Conservation (phyloP, 495 filamentous ascomycete species). For the Penicillium bovifimosum region DNA sequence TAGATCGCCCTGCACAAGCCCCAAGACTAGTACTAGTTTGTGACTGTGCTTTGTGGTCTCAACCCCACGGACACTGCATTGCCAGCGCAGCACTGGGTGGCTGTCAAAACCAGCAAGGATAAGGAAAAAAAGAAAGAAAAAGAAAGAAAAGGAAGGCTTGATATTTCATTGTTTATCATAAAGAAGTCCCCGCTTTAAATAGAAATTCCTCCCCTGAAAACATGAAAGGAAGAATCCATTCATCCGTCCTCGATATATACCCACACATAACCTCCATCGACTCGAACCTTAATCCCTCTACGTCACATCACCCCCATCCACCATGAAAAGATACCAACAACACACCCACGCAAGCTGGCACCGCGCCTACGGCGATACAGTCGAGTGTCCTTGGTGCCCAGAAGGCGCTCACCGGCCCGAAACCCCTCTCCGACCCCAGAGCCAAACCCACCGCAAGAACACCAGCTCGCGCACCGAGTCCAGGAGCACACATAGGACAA, state of each 20-base stretch:
- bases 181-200: background rate
- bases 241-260: background rate
- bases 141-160: background rate
- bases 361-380: conserved; percentile 1
- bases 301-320: background rate
- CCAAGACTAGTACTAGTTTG: no score
- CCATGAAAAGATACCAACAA: conserved; percentile 6
- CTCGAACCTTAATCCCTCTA: no score
- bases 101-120: conserved; percentile 1
- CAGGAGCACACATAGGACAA: background rate
- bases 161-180: background rate
- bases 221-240: background rate
- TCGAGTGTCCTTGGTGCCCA: conserved; percentile 3
- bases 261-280: background rate
- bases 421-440: background rate
- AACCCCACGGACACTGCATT: conserved; percentile 1
- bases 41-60: background rate
- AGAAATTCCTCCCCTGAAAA: background rate
- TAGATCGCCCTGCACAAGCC: background rate
- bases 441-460: background rate
- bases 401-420: background rate
- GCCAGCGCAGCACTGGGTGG: conserved; percentile 3
- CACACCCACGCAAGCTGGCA: conserved; percentile 7
- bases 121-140: background rate
- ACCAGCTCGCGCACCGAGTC: background rate